A percentile compares a stretch with the other conserved stretches of the same genome.
phyloP scores from a whole-genome alignment of 2,329 filamentous ascomycete genomes.

The Fusarium illudens region DNA sequence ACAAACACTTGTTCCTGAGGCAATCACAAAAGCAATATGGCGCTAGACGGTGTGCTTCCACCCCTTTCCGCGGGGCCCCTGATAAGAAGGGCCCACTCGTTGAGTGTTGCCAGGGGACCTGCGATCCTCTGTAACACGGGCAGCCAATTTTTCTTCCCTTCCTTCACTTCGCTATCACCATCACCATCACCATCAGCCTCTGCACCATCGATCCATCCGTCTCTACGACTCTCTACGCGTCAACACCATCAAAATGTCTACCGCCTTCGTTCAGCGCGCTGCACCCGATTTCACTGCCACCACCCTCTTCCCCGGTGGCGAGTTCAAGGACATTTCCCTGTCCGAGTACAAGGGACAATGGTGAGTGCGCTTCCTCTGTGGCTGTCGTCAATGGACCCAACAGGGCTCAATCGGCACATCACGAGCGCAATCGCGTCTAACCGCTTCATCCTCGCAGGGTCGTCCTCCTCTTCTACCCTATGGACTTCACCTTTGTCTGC shows the following conservation, averaged over 20 bases:
- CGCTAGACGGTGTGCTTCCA: constrained; percentile 34
- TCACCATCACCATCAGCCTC: not conserved
- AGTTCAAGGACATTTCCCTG: constrained; percentile 58
- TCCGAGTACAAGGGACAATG: constrained; percentile 58
- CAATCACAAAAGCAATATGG: constrained; percentile 23
- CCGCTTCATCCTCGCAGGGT: constrained; percentile 54
- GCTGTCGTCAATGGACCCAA: not conserved
- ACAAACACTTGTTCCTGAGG: not conserved
- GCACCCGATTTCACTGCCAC: constrained; percentile 60
- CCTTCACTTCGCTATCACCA: not conserved
- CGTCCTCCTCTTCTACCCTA: constrained; percentile 72
- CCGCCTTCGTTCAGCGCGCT: constrained; percentile 58
- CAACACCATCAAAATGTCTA: constrained; percentile 48
- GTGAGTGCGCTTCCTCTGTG: constrained; percentile 41
- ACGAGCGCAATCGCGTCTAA: not conserved
- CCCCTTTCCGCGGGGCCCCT: constrained; percentile 20
- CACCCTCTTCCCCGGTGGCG: constrained; percentile 58
- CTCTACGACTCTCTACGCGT: not conserved
- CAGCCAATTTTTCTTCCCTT: not conserved
- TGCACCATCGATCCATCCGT: not conserved
- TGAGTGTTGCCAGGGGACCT: constrained; percentile 14
- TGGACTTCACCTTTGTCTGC: constrained; percentile 75
- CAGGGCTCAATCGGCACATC: not conserved
- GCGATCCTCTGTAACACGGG: constrained; percentile 1
- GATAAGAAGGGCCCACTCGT: constrained; percentile 18